Evolutionary conservation across 805 yeast genomes (phyloP).

Genomic region (Komagataella kurtzmanii): DNA sequence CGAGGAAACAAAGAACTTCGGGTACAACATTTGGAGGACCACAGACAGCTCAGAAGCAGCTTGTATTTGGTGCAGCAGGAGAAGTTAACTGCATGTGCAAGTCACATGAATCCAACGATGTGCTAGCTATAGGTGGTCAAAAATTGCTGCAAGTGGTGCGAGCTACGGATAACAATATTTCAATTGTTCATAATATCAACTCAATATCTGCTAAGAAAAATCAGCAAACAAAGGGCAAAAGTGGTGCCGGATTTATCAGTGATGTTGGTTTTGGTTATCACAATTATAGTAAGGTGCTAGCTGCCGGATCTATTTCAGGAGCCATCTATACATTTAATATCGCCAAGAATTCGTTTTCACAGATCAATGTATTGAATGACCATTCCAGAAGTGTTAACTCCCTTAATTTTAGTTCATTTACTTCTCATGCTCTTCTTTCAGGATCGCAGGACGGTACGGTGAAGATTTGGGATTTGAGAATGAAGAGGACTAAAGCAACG

Average conservation of each 20-base stretch:
- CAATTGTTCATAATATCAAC: constrained; percentile 20
- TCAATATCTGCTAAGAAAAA: constrained; percentile 9
- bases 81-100: constrained; percentile 21
- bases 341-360: constrained; percentile 14
- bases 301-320: constrained; percentile 33
- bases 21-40: constrained; percentile 8
- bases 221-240: constrained; percentile 18
- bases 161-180: constrained; percentile 17
- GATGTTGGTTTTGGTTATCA: constrained; percentile 31
- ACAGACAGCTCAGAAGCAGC: constrained; percentile 7
- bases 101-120: constrained; percentile 18
- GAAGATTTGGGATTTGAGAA: constrained; percentile 61
- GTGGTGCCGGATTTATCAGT: constrained; percentile 21
- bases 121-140: constrained; percentile 28
- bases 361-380: constrained; percentile 19
- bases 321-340: constrained; percentile 23
- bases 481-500: constrained; percentile 29
- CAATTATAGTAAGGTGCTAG: constrained; percentile 22
- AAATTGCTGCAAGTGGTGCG: constrained; percentile 24
- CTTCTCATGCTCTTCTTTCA: constrained; percentile 28
- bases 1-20: constrained; percentile 7
- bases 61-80: constrained; percentile 15
- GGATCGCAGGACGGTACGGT: constrained; percentile 78
- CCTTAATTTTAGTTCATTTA: constrained; percentile 23
- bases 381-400: constrained; percentile 34